Conservation (phyloP, 306 rosid genomes). For the Cercis canadensis region DNA sequence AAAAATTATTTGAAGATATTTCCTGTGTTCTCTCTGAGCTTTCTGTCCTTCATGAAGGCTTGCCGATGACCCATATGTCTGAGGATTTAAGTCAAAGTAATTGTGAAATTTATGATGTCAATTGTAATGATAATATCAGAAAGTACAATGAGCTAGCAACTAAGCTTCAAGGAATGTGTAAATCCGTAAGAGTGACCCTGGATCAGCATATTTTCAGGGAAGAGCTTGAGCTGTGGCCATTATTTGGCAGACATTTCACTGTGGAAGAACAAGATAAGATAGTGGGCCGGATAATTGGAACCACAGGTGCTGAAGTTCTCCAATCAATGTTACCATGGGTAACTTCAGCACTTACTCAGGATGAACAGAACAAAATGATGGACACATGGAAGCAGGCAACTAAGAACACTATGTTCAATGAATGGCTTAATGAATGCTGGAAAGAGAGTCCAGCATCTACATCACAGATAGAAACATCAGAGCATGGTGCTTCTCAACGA, state of each 20-base stretch:
- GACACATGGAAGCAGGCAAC: conserved; percentile 99
- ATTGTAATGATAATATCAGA: conserved; percentile 52
- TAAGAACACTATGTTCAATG: conserved; percentile 98
- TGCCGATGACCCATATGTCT: conserved; percentile 50
- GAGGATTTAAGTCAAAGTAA: conserved; percentile 50
- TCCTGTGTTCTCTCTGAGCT: conserved; percentile 85
- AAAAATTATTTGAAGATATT: conserved; percentile 86
- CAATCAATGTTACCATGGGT: conserved; percentile 99
- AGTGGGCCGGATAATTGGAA: conserved; percentile 95
- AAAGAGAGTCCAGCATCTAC: conserved; percentile 77
- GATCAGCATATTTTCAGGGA: conserved; percentile 99
- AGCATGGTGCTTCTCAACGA: conserved; percentile 59
- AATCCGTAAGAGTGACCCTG: conserved; percentile 85
- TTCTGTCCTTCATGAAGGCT: conserved; percentile 75
- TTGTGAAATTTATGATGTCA: conserved; percentile 44
- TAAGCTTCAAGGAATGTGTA: conserved; percentile 99
- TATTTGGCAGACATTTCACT: conserved; percentile 90
- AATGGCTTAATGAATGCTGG: conserved; percentile 97
- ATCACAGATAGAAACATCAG: conserved; percentile 58
- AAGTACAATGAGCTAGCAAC: conserved; percentile 89
- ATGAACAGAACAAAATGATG: conserved; percentile 97
- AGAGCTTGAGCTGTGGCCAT: conserved; percentile 98
- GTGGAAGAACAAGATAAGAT: conserved; percentile 98
- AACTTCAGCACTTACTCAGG: conserved; percentile 96
- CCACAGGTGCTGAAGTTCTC: conserved; percentile 99